phyloP scores from a whole-genome alignment of 2,329 filamentous ascomycete species.

The Hypomyces perniciosus region DNA sequence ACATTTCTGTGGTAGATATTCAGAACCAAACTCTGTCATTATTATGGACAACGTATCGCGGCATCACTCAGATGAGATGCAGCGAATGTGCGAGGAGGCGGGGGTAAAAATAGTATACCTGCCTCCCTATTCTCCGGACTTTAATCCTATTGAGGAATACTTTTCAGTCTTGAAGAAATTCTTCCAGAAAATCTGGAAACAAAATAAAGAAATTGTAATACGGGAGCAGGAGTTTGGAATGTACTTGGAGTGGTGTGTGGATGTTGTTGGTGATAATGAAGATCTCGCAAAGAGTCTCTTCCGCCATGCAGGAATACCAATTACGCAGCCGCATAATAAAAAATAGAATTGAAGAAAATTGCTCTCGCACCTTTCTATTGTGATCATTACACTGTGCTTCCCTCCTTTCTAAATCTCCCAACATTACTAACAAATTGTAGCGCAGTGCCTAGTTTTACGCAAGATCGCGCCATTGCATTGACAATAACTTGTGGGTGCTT shows the following conservation, averaged over 20 bases:
- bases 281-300: slow-evolving; percentile 10
- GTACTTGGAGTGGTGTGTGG: slow-evolving; percentile 18
- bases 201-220: slow-evolving; percentile 13
- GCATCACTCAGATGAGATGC: slow-evolving; percentile 21
- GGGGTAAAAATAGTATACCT: no score
- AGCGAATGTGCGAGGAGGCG: slow-evolving; percentile 23
- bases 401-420: not conserved
- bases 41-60: slow-evolving; percentile 32
- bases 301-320: slow-evolving; percentile 6
- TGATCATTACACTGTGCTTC: not conserved
- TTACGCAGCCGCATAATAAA: not conserved
- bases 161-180: slow-evolving; percentile 12
- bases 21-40: slow-evolving; percentile 28
- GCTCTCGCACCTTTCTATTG: not conserved
- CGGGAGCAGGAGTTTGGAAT: slow-evolving; percentile 15
- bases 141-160: slow-evolving; percentile 21
- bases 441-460: not conserved
- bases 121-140: slow-evolving; percentile 21
- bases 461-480: not conserved
- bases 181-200: slow-evolving; percentile 11
- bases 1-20: slow-evolving; percentile 24
- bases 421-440: not conserved
- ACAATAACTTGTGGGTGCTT: not conserved
- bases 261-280: slow-evolving; percentile 12
- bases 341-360: not conserved